These are phyloP conservation scores for Diaporthe australafricana DNA, from an alignment of 2,329 filamentous ascomycete genomes.

Conservation along the genomic window DNA sequence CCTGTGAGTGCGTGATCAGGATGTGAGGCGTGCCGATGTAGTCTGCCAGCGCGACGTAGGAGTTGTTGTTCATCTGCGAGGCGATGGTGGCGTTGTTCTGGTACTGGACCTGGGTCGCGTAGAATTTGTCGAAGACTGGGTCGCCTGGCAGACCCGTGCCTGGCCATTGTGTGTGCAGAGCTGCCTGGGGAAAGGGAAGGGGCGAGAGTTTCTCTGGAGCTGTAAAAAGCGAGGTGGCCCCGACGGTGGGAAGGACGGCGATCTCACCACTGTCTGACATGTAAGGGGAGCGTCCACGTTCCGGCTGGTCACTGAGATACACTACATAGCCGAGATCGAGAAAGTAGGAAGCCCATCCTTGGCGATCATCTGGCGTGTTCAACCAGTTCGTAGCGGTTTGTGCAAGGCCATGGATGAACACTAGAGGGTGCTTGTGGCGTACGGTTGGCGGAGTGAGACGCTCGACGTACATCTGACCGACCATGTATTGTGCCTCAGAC, in stretches of 20 bases:
- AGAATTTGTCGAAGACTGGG: constrained; percentile 60
- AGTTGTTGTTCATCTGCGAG: constrained; percentile 30
- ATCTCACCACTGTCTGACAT: constrained; percentile 3
- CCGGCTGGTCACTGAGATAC: constrained; percentile 56
- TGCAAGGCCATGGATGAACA: constrained; percentile 27
- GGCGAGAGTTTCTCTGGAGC: constrained; percentile 40
- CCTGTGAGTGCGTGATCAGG: constrained; percentile 63
- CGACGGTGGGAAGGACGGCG: background rate
- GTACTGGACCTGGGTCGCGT: constrained; percentile 54
- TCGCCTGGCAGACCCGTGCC: constrained; percentile 56
- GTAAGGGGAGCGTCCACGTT: constrained; percentile 49
- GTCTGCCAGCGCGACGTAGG: constrained; percentile 35
- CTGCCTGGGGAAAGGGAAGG: constrained; percentile 42
- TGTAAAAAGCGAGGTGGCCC: constrained; percentile 42
- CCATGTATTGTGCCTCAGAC: constrained; percentile 2
- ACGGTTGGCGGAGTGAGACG: constrained; percentile 5
- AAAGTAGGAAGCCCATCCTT: constrained; percentile 60
- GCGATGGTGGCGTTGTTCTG: constrained; percentile 46
- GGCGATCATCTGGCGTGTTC: constrained; percentile 58
- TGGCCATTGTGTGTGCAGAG: constrained; percentile 53
- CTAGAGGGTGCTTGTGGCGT: constrained; percentile 13
- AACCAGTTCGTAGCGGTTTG: constrained; percentile 48
- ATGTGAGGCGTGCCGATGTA: constrained; percentile 43
- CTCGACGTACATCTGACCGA: constrained; percentile 35
- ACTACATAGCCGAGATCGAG: constrained; percentile 54